Evolutionary conservation across 1,284 basidiomycete species (phyloP).

Genomic region (Hortiboletus rubellus): DNA sequence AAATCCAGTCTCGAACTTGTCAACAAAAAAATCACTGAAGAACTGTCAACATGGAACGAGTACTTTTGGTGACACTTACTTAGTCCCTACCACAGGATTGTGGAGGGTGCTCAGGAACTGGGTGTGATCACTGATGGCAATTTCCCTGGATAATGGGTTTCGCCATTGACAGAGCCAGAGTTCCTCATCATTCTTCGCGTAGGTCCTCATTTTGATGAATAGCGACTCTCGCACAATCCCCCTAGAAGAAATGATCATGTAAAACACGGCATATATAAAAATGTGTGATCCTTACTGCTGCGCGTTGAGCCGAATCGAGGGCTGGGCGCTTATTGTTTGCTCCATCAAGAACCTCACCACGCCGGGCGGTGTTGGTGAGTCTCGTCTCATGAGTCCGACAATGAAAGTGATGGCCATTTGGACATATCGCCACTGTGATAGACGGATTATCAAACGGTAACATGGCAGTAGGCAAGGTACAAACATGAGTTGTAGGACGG

Average conservation of each 20-base stretch:
- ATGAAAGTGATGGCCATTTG: conserved; percentile 79
- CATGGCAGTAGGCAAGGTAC: conserved; percentile 23
- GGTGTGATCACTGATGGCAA: conserved; percentile 52
- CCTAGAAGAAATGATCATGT: conserved; percentile 39
- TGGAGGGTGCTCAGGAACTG: conserved; percentile 50
- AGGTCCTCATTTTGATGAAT: conserved; percentile 84
- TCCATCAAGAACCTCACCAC: conserved; percentile 70
- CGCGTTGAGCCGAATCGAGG: conserved; percentile 72
- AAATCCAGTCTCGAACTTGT: conserved; percentile 86
- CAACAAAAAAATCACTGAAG: conserved; percentile 57
- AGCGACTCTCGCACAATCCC: conserved; percentile 75
- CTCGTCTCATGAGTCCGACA: conserved; percentile 72
- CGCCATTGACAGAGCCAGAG: conserved; percentile 80
- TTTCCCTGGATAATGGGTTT: conserved; percentile 67
- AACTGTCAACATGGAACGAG: conserved; percentile 6
- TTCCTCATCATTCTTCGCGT: conserved; percentile 65
- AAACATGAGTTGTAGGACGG: conserved; percentile 69
- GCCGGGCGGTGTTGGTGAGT: conserved; percentile 63
- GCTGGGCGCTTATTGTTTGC: conserved; percentile 76
- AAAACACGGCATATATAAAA: conserved; percentile 8
- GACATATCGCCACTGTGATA: conserved; percentile 82
- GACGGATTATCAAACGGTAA: conserved; percentile 3
- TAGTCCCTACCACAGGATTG: conserved; percentile 39
- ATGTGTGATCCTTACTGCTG: conserved; percentile 53
- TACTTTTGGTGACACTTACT: conserved; percentile 14